Base-by-base conservation (phyloP, 805 yeast genomes). In the Metschnikowia proteae region DNA sequence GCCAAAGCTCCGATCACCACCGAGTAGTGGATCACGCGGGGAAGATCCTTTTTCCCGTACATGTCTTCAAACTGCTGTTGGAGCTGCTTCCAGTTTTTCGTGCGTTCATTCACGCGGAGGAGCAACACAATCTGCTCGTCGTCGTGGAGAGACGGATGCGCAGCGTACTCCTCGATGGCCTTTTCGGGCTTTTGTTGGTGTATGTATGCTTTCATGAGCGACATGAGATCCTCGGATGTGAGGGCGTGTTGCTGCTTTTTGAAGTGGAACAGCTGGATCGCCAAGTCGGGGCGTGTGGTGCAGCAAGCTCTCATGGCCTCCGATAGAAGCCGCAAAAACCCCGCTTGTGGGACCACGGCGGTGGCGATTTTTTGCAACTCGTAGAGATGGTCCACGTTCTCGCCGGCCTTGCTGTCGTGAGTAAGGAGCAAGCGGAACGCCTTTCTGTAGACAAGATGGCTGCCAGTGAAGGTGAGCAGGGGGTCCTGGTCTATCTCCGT, bases 1-100 rank as follows among this genome's bases (percentile, higher is more conserved):
- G 87, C 82, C 51, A 86, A 65, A 0, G 86, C 81, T 46, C 70
- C 65, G 78, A 86, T 82, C 9, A 84, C 81, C 13, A 81, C 75
- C 3, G 78, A 71, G 60, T 85, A 86, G 55, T 85, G 88, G 28
- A 61, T 58, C 29, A 73, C 64, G 42, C 74, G 73, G 1, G 87
- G 86, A 26, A 79, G 63, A 37, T 76, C 68, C 1, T 80, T 82
- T n/a, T 69, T 62, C 1, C 79, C 81, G 56, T 79, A 79, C 61
- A 78, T 69, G 23, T 69, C 73, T 57, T 82, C 84, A 60, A 85
- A 84, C 42, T 78, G 77, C 9, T 64, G 55, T 60, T 81, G 84
- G 49, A 86, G 64, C 6, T 74, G 64, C 22, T 63, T 63, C 87
- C 88, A 85, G 52, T 79, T 73, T 34, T 70, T 65, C 22, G 66